Evolutionary conservation across 2,329 filamentous ascomycete species (phyloP).

Genomic region (Aspergillus clavatus): DNA sequence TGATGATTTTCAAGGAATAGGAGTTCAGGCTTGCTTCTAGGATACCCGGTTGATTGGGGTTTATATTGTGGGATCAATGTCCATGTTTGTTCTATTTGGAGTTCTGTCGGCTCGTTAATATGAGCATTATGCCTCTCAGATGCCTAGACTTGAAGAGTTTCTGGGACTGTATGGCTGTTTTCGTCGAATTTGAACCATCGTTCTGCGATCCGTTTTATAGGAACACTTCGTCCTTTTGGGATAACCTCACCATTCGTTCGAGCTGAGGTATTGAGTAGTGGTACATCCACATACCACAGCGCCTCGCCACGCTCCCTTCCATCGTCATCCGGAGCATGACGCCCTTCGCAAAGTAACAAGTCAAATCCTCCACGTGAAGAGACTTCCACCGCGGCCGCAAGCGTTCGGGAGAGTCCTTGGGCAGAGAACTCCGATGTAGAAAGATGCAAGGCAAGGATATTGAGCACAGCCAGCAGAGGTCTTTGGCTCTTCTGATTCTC

Average conservation of each 20-base stretch:
- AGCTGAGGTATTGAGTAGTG: constrained; percentile 57
- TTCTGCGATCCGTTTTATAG: constrained; percentile 53
- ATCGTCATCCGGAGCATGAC: constrained; percentile 24
- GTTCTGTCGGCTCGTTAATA: constrained; percentile 6
- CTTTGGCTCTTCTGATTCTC: constrained; percentile 5
- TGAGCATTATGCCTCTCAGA: constrained; percentile 6
- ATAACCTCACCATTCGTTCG: constrained; percentile 44
- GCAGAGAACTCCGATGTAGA: constrained; percentile 45
- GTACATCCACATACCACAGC: constrained; percentile 51
- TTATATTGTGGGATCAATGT: constrained; percentile 23
- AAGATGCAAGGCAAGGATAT: constrained; percentile 39
- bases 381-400: constrained; percentile 39
- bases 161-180: constrained; percentile 22
- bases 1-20: constrained; percentile 22
- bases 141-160: constrained; percentile 3
- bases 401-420: constrained; percentile 44
- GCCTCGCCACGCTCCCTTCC: constrained; percentile 29
- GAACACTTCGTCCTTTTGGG: constrained; percentile 57
- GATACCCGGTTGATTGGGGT: constrained; percentile 37
- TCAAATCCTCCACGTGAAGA: constrained; percentile 26
- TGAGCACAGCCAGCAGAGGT: constrained; percentile 38
- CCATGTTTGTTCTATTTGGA: constrained; percentile 16
- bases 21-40: constrained; percentile 35
- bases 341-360: constrained; percentile 41
- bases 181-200: constrained; percentile 61